These are phyloP conservation scores for Debaryomyces castellii DNA, from an alignment of 805 yeast genomes.

Conservation along the genomic window DNA sequence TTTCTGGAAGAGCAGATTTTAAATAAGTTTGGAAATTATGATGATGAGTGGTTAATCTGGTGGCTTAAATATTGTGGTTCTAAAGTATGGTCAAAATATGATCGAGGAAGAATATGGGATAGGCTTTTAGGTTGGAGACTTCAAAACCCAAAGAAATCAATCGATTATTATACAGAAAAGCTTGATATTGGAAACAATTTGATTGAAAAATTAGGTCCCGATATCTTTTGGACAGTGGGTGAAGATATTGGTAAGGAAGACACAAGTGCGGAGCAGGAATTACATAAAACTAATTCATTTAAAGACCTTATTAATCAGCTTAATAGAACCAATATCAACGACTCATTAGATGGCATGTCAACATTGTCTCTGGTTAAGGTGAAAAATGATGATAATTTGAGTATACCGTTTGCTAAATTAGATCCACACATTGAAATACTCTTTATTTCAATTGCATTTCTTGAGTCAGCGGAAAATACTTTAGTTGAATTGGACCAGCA, in stretches of 20 bases:
- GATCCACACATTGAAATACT: constrained; percentile 77
- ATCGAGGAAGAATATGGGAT: constrained; percentile 91
- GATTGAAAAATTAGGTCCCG: constrained; percentile 51
- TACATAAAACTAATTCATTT: constrained; percentile 23
- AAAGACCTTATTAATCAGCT: constrained; percentile 31
- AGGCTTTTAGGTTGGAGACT: constrained; percentile 73
- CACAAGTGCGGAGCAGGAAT: background rate
- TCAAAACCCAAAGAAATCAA: constrained; percentile 27
- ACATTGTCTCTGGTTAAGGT: too few species aligned
- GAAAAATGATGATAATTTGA: background rate
- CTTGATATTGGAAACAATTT: constrained; percentile 30
- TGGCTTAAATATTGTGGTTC: constrained; percentile 93
- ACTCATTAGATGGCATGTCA: background rate
- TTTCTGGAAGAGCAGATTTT: constrained; percentile 79
- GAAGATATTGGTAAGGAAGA: constrained; percentile 10
- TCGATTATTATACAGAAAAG: constrained; percentile 30
- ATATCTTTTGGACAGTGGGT: constrained; percentile 54
- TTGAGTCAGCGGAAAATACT: constrained; percentile 76
- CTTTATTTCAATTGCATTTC: constrained; percentile 73
- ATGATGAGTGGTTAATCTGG: constrained; percentile 91
- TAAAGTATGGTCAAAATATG: constrained; percentile 76
- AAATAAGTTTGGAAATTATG: constrained; percentile 53
- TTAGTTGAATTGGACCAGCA: constrained; percentile 86
- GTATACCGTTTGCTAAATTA: constrained; percentile 55
- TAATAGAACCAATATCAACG: constrained; percentile 11